phyloP scores from a whole-genome alignment of 2,329 filamentous ascomycete genomes.

The Epichloe festucae region DNA sequence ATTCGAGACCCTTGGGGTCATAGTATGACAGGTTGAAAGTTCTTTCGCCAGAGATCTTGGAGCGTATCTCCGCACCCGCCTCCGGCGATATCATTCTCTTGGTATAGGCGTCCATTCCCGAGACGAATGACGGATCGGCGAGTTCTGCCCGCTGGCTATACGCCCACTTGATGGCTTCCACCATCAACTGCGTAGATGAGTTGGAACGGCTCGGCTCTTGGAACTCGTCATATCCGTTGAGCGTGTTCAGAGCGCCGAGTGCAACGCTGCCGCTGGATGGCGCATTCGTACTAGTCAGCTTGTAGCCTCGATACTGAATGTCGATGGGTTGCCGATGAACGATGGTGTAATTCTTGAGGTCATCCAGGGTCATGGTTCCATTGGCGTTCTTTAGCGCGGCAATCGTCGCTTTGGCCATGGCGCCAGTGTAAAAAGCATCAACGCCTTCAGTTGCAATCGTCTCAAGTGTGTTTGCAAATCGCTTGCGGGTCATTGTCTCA shows the following conservation, averaged over 20 bases:
- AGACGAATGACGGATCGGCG: slow-evolving; percentile 63
- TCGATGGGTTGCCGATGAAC: slow-evolving; percentile 46
- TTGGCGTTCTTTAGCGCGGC: slow-evolving; percentile 46
- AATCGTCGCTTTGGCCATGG: slow-evolving; percentile 58
- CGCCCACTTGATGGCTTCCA: slow-evolving; percentile 72
- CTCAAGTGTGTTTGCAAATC: slow-evolving; percentile 64
- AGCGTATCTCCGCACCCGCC: slow-evolving; percentile 38
- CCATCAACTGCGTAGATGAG: slow-evolving; percentile 63
- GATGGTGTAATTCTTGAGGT: slow-evolving; percentile 61
- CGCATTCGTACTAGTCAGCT: slow-evolving; percentile 52
- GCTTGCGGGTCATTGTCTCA: slow-evolving; percentile 62
- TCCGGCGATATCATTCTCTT: slow-evolving; percentile 50
- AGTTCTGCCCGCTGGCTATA: slow-evolving; percentile 63
- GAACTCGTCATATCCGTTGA: slow-evolving; percentile 57
- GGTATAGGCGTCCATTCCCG: slow-evolving; percentile 46
- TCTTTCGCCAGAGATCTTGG: slow-evolving; percentile 28
- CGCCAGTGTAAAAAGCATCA: slow-evolving; percentile 56
- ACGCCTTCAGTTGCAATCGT: slow-evolving; percentile 51
- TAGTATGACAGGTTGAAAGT: slow-evolving; percentile 30
- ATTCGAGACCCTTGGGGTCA: slow-evolving; percentile 32
- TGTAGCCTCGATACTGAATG: slow-evolving; percentile 57
- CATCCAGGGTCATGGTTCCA: slow-evolving; percentile 65
- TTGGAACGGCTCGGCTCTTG: slow-evolving; percentile 38
- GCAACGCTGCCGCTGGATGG: slow-evolving; percentile 64
- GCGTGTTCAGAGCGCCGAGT: slow-evolving; percentile 59